Evolutionary conservation across 2,329 filamentous ascomycete species (phyloP).

Genomic region (Cercospora beticola): DNA sequence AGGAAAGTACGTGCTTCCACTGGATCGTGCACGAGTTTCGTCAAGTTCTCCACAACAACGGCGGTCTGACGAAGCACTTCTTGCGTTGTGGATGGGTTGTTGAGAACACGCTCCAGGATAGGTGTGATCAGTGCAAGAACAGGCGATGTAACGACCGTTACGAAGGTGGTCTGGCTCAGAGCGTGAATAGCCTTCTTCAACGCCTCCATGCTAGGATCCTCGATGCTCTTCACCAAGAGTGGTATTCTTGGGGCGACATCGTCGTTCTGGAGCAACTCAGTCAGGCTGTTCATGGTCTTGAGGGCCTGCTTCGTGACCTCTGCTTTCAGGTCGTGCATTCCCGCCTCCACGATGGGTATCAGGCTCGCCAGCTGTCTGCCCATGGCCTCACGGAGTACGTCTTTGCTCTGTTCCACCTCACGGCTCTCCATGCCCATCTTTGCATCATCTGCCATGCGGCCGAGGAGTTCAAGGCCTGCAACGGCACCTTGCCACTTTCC

Average conservation of each 20-base stretch:
- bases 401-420: slow-evolving; percentile 84
- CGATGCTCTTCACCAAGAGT: slow-evolving; percentile 89
- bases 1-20: slow-evolving; percentile 93
- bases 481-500: slow-evolving; percentile 98
- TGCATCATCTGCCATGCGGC: slow-evolving; percentile 92
- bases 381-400: slow-evolving; percentile 86
- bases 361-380: slow-evolving; percentile 80
- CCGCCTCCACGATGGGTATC: slow-evolving; percentile 85
- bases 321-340: slow-evolving; percentile 94
- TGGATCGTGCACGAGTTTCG: slow-evolving; percentile 94
- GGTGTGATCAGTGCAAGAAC: slow-evolving; percentile 93
- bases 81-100: slow-evolving; percentile 85
- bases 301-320: slow-evolving; percentile 86
- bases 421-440: slow-evolving; percentile 80
- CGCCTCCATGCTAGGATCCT: slow-evolving; percentile 83
- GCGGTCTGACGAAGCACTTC: slow-evolving; percentile 94
- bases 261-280: slow-evolving; percentile 89
- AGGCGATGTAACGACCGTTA: slow-evolving; percentile 91
- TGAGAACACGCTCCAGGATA: slow-evolving; percentile 88
- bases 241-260: slow-evolving; percentile 91
- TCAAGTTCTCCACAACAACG: slow-evolving; percentile 96
- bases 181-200: slow-evolving; percentile 96
- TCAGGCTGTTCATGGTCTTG: slow-evolving; percentile 87
- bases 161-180: slow-evolving; percentile 96
- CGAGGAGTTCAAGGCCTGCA: slow-evolving; percentile 78